Evolutionary conservation across 2,329 filamentous ascomycete genomes (phyloP).

Genomic region (Monosporascus ibericus): DNA sequence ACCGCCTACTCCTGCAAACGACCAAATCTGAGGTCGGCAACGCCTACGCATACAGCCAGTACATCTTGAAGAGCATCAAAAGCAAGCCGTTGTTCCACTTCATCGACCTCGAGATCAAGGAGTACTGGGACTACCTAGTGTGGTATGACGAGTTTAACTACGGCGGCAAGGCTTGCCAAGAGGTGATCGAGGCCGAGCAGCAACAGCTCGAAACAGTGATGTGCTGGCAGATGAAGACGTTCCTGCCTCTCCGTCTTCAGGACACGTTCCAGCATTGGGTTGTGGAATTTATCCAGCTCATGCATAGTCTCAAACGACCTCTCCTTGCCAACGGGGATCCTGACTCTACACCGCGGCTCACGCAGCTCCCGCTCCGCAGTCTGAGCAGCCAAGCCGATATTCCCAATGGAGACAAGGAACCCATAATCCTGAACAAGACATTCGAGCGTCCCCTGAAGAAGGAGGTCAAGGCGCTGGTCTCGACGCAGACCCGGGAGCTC

Average conservation of each 20-base stretch:
- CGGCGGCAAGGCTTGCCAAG: constrained; percentile 82
- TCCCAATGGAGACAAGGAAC: constrained; percentile 50
- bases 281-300: constrained; percentile 88
- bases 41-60: constrained; percentile 93
- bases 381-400: constrained; percentile 38
- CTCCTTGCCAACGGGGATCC: constrained; percentile 35
- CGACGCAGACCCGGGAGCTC: constrained; percentile 80
- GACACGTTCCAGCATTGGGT: constrained; percentile 87
- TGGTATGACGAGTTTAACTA: constrained; percentile 99
- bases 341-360: constrained; percentile 49
- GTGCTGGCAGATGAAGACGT: constrained; percentile 96
- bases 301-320: constrained; percentile 80
- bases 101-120: constrained; percentile 92
- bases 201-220: constrained; percentile 87
- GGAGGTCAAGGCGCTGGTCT: constrained; percentile 74
- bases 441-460: constrained; percentile 91
- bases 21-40: constrained; percentile 96
- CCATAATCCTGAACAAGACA: constrained; percentile 66
- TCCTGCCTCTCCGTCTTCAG: constrained; percentile 75
- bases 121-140: constrained; percentile 98
- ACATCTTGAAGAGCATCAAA: constrained; percentile 96
- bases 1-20: constrained; percentile 85
- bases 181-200: constrained; percentile 66
- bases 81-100: constrained; percentile 94
- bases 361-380: constrained; percentile 52